A percentile compares a stretch with the other conserved stretches of the same genome.
Evolutionary conservation across 352 stramenopile species (phyloP).

Genomic region (Pythium insidiosum): DNA sequence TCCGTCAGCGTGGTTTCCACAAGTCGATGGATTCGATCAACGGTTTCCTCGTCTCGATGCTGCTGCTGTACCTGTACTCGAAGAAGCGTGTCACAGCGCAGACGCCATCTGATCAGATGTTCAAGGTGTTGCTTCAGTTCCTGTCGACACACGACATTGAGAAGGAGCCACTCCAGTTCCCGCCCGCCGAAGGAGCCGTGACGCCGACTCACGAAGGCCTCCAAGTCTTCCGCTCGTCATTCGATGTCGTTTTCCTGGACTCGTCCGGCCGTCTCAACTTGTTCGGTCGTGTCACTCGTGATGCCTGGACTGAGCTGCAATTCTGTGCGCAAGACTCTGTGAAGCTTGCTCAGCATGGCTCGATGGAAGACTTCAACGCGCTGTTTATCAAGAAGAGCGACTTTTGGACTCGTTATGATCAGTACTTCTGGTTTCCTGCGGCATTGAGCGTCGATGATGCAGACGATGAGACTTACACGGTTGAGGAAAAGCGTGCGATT

Average conservation of each 20-base stretch:
- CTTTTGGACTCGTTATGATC: constrained; percentile 82
- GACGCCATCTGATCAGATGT: constrained; percentile 77
- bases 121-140: constrained; percentile 83
- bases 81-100: constrained; percentile 62
- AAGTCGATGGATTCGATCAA: constrained; percentile 69
- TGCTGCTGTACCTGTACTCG: constrained; percentile 79
- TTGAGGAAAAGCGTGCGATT: constrained; percentile 60
- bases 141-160: constrained; percentile 58
- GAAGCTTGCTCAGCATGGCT: constrained; percentile 48
- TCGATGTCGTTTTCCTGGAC: constrained; percentile 73
- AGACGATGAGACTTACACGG: constrained; percentile 47
- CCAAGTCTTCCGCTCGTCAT: constrained; percentile 52
- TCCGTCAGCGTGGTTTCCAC: constrained; percentile 78
- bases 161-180: constrained; percentile 58
- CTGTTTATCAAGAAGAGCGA: constrained; percentile 78
- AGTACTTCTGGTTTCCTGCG: constrained; percentile 78
- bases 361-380: constrained; percentile 66
- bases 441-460: constrained; percentile 38
- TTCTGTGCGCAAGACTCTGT: constrained; percentile 50
- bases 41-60: constrained; percentile 75
- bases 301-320: constrained; percentile 67
- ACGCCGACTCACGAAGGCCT: constrained; percentile 59
- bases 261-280: constrained; percentile 69
- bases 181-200: constrained; percentile 40
- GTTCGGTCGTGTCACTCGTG: constrained; percentile 51